Evolutionary conservation across 306 rosid species (phyloP), one percentile per base, ranked within the genome.

Genomic region (Ormosia semicastrata): DNA sequence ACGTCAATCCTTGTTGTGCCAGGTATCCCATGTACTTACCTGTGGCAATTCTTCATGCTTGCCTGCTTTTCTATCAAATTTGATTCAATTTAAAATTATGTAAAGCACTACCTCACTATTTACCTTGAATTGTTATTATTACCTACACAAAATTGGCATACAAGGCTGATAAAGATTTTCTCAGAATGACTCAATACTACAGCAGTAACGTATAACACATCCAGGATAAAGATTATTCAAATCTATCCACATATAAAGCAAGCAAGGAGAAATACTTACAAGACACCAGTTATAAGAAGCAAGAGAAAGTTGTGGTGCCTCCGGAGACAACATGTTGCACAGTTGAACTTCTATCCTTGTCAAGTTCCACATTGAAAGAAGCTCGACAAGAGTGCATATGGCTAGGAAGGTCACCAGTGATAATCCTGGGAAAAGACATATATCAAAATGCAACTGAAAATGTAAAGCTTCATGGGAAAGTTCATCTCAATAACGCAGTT

Each of bases 311-410:
- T 75, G 89, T 7, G 93, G 87, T 73, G 98, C 97, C 91, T 95
- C 99, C 0, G 99, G 99, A 63, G 99, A 95, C 72, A 95, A 73
- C 85, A 91, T 85, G 85, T 95, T 95, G 91, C 99, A 95, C 75
- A 93, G 79, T 44, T 90, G 94, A 77, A 95, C 99, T 89, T 95
- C 99, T 78, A 95, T 71, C 87, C 98, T 86, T 66, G 99, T 95
- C 91, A 95, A 89, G 89, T 93, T 95, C 98, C 99, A 93, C 99
- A 95, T 95, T 41, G 99, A 95, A 73, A 95, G 84, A 80, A 95
- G 98, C 87, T 93, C 97, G 30, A 89, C 74, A 17, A 90, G 63
- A 77, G 98, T 93, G 86, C 99, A 95, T 50, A 70, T 56, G 40
- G 97, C 93, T 54, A 91, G 93, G 77, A 82, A 18, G 66, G 85